Evolutionary conservation across 2,329 filamentous ascomycete species (phyloP).

Genomic region (Fusarium sp.): DNA sequence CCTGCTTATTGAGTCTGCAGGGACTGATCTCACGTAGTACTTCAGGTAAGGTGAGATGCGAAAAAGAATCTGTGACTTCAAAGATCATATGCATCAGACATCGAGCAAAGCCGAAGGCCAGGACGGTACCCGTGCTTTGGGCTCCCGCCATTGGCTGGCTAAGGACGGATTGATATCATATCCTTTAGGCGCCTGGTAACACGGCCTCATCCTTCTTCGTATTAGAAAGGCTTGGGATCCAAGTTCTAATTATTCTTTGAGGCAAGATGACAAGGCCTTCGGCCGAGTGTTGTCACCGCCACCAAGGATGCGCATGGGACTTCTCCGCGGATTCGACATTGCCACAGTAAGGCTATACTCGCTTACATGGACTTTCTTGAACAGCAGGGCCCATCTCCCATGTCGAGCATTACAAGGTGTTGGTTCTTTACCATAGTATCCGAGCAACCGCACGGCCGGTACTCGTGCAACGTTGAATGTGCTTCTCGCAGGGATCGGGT

Average conservation of each 20-base stretch:
- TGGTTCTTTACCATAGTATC: neutral
- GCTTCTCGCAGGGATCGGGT: neutral
- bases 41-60: no score
- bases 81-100: neutral
- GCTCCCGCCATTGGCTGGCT: neutral
- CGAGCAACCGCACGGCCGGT: neutral
- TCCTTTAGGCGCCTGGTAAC: neutral
- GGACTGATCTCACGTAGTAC: no score
- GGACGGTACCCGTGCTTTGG: neutral
- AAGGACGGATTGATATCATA: no score
- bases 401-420: no score
- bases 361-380: neutral
- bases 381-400: neutral
- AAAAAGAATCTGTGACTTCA: neutral
- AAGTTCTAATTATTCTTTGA: neutral
- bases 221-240: neutral
- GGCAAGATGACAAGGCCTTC: conserved; percentile 1
- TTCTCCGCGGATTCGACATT: neutral
- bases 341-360: conserved; percentile 1
- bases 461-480: neutral
- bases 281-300: no score
- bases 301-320: neutral
- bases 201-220: conserved; percentile 13
- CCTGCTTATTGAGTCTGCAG: no score
- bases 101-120: neutral